Evolutionary conservation across 2,329 filamentous ascomycete species (phyloP), one percentile per base, ranked within the genome.

Genomic region (Paecilomyces niveus): DNA sequence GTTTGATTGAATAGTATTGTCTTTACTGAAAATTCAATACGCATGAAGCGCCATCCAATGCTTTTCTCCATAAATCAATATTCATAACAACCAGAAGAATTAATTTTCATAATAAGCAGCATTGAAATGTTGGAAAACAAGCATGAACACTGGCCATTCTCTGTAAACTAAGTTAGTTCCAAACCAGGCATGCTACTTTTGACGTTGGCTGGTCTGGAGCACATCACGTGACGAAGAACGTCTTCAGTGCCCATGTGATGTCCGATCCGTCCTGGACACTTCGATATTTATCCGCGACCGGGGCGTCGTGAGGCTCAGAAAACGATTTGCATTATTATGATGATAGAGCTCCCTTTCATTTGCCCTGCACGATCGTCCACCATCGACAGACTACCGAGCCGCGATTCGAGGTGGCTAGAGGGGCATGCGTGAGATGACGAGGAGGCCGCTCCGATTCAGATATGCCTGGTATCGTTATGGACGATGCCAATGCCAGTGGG

Each of bases 401-500:
- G 15, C 39, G n/a, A 45, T 45, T 18, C 7, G 39, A n/a, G 10
- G 39, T 45, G 39, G 39, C 15, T 45, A 45, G 50, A 68, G 64
- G 65, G 69, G 65, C 68, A 66, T 63, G 64, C 61, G 61, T 54
- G 29, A 54, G 58, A 54, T 57, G 53, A 64, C 45, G 58, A 61
- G 57, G 57, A 58, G 57, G 57, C 53, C 53, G 51, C 53, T 58
- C 58, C 56, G 57, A 35, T 58, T 61, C 56, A 72, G 70, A 74
- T 55, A 76, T 76, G 74, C 74, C 74, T 66, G 74, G 74, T 58
- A 68, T 76, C 67, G 64, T 75, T 65, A 76, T 76, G 74, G 74
- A 75, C 57, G 66, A 72, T 67, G 64, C 63, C 63, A 70, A 63
- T 53, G 57, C 65, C 56, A 68, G 68, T 59, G 66, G 65, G 64